Percentiles rank a stretch among this genome's conserved stretches.
These are phyloP conservation scores for Solanum chiquidenum DNA, from an alignment of 257 asterid species.

Conservation along the genomic window DNA sequence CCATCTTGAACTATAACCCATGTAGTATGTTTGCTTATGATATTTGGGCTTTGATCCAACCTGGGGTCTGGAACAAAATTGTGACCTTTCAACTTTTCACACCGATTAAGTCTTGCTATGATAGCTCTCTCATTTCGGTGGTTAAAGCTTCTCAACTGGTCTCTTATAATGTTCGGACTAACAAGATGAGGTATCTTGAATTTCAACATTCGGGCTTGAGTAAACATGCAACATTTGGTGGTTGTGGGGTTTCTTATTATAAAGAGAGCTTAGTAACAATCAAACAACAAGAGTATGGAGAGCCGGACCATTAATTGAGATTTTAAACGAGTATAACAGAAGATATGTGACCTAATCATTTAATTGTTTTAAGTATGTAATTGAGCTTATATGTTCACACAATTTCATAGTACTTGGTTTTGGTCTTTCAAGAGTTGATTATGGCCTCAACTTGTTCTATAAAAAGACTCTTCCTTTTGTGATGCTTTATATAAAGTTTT, in stretches of 20 bases:
- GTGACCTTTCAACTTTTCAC: not conserved
- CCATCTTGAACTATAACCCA: not conserved
- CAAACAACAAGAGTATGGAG: not conserved
- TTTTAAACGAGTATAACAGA: not conserved
- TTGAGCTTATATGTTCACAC: not conserved
- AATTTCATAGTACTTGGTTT: not conserved
- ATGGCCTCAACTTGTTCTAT: not conserved
- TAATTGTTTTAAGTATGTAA: not conserved
- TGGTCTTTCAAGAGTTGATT: not conserved
- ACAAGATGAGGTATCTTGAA: not conserved
- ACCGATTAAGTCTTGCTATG: not conserved
- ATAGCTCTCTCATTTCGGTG: not conserved
- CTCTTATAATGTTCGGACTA: not conserved
- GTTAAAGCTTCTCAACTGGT: not conserved
- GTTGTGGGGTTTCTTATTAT: not conserved
- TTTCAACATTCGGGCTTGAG: not conserved
- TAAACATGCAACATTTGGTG: not conserved
- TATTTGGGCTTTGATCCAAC: not conserved
- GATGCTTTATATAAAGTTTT: not conserved
- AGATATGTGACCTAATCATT: not conserved
- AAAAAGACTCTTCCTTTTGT: not conserved
- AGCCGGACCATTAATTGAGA: not conserved
- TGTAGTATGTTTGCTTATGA: not conserved
- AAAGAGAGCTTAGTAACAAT: not conserved
- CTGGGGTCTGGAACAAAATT: not conserved